phyloP scores from a whole-genome alignment of 352 stramenopile genomes.

The Aphanomyces astaci region DNA sequence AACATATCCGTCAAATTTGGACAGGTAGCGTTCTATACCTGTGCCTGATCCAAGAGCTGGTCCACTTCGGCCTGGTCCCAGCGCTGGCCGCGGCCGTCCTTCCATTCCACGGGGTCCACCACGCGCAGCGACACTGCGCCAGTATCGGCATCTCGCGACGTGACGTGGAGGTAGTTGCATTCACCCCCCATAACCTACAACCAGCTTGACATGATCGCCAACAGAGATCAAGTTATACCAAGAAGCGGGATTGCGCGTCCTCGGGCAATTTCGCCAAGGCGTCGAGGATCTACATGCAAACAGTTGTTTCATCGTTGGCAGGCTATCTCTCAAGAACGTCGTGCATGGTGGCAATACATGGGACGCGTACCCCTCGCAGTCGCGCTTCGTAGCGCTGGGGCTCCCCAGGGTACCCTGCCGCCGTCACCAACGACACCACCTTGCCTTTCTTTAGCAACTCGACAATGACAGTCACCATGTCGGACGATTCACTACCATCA shows the following conservation, averaged over 20 bases:
- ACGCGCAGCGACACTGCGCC: constrained; percentile 48
- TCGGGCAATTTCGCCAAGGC: constrained; percentile 40
- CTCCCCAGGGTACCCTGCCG: constrained; percentile 65
- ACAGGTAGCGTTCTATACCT: no score
- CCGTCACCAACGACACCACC: constrained; percentile 76
- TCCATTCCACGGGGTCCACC: constrained; percentile 63
- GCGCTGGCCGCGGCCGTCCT: constrained; percentile 71
- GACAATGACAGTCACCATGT: constrained; percentile 67
- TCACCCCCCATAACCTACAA: constrained; percentile 92
- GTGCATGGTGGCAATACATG: not conserved
- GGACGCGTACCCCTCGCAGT: constrained; percentile 35
- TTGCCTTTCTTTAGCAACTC: constrained; percentile 56
- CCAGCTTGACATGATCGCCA: not conserved
- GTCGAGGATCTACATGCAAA: constrained; percentile 58
- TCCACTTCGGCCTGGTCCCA: constrained; percentile 80
- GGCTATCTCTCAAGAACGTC: constrained; percentile 9
- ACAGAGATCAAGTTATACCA: constrained; percentile 24
- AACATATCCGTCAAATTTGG: no score
- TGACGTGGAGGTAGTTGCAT: constrained; percentile 93
- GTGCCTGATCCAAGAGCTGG: constrained; percentile 77
- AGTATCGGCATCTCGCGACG: constrained; percentile 37
- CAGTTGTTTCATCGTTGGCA: no score
- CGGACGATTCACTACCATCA: constrained; percentile 39
- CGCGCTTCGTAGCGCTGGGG: constrained; percentile 63
- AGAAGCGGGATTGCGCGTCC: constrained; percentile 58